These are phyloP conservation scores for Corylus americana DNA, from an alignment of 306 rosid species.

Conservation along the genomic window DNA sequence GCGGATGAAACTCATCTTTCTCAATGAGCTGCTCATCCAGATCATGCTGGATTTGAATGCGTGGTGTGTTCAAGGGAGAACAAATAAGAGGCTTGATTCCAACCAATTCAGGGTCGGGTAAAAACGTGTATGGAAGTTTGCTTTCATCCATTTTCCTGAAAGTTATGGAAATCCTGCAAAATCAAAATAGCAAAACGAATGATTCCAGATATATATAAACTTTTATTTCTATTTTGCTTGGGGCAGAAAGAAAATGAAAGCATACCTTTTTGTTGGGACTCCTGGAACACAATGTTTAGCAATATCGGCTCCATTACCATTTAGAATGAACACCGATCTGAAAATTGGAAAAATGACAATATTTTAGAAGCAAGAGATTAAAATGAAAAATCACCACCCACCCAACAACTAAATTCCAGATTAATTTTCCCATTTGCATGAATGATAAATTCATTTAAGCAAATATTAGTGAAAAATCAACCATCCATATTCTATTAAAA, in stretches of 20 bases:
- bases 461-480: background rate
- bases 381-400: background rate
- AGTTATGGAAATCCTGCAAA: slow-evolving; percentile 65
- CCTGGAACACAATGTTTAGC: slow-evolving; percentile 63
- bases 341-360: slow-evolving; percentile 7
- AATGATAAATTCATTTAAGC: background rate
- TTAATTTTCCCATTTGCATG: background rate
- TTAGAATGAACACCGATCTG: slow-evolving; percentile 55
- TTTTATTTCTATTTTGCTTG: background rate
- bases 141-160: slow-evolving; percentile 57
- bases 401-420: background rate
- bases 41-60: too few relatives aligned
- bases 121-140: slow-evolving; percentile 45
- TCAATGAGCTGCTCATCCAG: background rate
- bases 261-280: slow-evolving; percentile 48
- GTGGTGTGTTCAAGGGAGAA: too few relatives aligned
- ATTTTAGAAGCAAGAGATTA: background rate
- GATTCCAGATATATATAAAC: background rate
- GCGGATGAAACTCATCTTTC: too few relatives aligned
- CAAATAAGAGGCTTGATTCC: slow-evolving; percentile 32
- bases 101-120: slow-evolving; percentile 40
- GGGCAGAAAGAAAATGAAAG: background rate
- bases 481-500: too few relatives aligned
- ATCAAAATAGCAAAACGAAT: background rate
- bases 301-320: slow-evolving; percentile 55